Evolutionary conservation across 1,139 yeast genomes (phyloP).

Genomic region (Petasospora rhodanensis): DNA sequence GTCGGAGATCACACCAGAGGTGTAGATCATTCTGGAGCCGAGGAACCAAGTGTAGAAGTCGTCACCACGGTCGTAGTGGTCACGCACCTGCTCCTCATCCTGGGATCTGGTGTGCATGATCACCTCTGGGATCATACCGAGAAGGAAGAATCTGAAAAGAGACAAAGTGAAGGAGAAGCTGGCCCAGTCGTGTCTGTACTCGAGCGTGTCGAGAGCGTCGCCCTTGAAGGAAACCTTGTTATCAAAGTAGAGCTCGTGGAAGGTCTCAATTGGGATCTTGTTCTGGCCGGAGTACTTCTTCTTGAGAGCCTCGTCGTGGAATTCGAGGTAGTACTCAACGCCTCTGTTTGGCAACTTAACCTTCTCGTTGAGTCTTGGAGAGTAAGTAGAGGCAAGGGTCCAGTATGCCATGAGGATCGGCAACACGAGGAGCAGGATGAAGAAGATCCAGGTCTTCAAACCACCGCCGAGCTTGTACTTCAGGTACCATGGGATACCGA

Average conservation of each 20-base stretch:
- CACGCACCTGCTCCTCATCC: constrained; percentile 95
- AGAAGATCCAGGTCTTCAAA: constrained; percentile 56
- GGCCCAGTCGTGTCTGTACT: constrained; percentile 91
- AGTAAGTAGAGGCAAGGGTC: constrained; percentile 70
- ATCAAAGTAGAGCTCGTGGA: constrained; percentile 82
- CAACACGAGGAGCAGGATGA: constrained; percentile 47
- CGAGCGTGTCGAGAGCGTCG: constrained; percentile 78
- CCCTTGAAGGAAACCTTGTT: constrained; percentile 86
- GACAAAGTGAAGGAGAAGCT: constrained; percentile 73
- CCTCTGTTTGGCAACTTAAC: constrained; percentile 74
- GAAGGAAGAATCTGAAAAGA: constrained; percentile 73
- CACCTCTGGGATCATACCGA: constrained; percentile 92
- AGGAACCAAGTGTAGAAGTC: constrained; percentile 92
- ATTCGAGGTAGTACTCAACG: constrained; percentile 73
- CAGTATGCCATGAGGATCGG: constrained; percentile 81
- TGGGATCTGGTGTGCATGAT: constrained; percentile 88
- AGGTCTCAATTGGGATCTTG: constrained; percentile 90
- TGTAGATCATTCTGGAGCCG: constrained; percentile 93
- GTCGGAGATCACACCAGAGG: constrained; percentile 80
- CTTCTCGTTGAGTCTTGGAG: constrained; percentile 80
- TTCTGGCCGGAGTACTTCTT: constrained; percentile 65
- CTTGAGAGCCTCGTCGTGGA: constrained; percentile 71
- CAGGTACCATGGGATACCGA: constrained; percentile 61
- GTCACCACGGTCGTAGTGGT: constrained; percentile 94
- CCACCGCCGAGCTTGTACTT: constrained; percentile 73